A percentile compares a stretch with the other conserved stretches of the same genome.
These are phyloP conservation scores for Lasiodiplodia citricola DNA, from an alignment of 2,329 filamentous ascomycete species.

Conservation along the genomic window DNA sequence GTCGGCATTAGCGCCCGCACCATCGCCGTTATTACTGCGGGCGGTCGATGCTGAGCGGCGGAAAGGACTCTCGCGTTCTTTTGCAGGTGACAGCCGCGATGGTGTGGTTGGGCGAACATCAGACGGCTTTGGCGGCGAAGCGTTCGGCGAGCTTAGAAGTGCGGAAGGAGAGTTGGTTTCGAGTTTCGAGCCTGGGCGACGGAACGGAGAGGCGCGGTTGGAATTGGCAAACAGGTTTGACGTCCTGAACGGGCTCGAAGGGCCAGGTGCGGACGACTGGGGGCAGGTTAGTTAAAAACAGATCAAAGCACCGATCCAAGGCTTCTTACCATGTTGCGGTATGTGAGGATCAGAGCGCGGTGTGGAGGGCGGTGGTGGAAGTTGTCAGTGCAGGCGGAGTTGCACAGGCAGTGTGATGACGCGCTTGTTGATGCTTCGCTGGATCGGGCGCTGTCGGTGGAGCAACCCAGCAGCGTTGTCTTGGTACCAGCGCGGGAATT, in stretches of 20 bases:
- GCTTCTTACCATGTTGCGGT: slow-evolving; percentile 20
- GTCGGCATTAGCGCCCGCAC: background rate
- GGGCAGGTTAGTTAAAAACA: slow-evolving; percentile 5
- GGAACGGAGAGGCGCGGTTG: slow-evolving; percentile 50
- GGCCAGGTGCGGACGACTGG: slow-evolving; percentile 19
- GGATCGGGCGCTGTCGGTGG: slow-evolving; percentile 8
- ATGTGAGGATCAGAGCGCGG: background rate
- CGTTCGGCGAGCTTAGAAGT: slow-evolving; percentile 32
- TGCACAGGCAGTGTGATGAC: slow-evolving; percentile 6
- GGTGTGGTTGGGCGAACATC: slow-evolving; percentile 27
- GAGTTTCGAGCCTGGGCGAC: slow-evolving; percentile 47
- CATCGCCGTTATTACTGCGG: slow-evolving; percentile 32
- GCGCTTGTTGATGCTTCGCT: slow-evolving; percentile 12
- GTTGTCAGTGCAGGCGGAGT: background rate
- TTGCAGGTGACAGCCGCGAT: slow-evolving; percentile 31
- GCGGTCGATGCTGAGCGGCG: slow-evolving; percentile 42
- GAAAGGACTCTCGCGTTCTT: slow-evolving; percentile 28
- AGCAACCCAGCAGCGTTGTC: slow-evolving; percentile 6
- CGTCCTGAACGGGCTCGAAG: slow-evolving; percentile 44
- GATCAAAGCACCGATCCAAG: background rate
- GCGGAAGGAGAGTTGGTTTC: slow-evolving; percentile 45
- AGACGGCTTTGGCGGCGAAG: slow-evolving; percentile 28
- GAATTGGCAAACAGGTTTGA: slow-evolving; percentile 50
- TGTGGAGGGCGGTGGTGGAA: background rate
- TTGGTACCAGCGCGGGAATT: slow-evolving; percentile 3